These are phyloP conservation scores for Paraleonurus japonicus DNA, from an alignment of 257 asterid genomes.

Conservation along the genomic window DNA sequence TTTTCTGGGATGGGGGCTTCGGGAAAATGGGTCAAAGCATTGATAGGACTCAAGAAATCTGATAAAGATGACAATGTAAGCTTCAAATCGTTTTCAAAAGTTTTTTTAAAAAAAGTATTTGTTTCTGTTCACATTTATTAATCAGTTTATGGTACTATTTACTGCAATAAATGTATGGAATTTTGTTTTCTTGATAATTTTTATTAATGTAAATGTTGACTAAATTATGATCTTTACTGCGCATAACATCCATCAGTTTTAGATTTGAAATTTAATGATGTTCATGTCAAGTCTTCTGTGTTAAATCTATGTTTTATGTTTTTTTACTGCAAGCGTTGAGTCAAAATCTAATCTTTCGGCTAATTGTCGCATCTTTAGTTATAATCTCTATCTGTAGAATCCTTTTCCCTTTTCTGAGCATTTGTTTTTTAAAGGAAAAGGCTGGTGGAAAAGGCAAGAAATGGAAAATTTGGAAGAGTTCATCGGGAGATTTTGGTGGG, in stretches of 20 bases:
- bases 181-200: neutral
- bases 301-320: neutral
- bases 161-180: neutral
- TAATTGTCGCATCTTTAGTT: neutral
- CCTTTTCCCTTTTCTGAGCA: neutral
- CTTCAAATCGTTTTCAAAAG: constrained; percentile 11
- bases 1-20: constrained; percentile 70
- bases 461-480: constrained; percentile 85
- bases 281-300: neutral
- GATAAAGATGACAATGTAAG: constrained; percentile 80
- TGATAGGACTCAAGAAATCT: constrained; percentile 72
- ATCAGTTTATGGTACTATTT: neutral
- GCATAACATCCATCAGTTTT: neutral
- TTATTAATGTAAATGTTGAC: neutral
- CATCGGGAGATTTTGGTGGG: constrained; percentile 53
- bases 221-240: neutral
- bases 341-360: constrained; percentile 12
- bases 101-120: constrained; percentile 28
- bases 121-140: neutral
- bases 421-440: constrained; percentile 47
- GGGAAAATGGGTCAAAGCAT: constrained; percentile 83
- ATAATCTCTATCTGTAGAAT: neutral
- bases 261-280: neutral
- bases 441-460: constrained; percentile 63
- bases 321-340: neutral